Evolutionary conservation across 441 rosid genomes (phyloP), one percentile per base, ranked within the genome.

Genomic region (Bocquillonia castaneifolia): DNA sequence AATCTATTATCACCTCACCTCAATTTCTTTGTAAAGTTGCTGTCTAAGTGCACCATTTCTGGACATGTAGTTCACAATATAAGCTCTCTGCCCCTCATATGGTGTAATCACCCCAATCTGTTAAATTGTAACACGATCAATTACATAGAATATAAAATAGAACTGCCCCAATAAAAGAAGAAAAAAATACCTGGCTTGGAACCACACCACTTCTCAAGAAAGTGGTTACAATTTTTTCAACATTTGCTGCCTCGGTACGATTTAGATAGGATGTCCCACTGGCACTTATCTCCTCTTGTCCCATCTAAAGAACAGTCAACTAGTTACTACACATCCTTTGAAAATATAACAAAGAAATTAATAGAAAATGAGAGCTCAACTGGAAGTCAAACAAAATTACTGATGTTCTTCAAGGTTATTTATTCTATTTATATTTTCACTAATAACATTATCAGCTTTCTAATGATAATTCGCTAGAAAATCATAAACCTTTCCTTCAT

Each of bases 261-360:
- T 92, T 95, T n/a, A 95, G 82, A 73, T 95, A 95, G 40, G 99
- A 95, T 67, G 99, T 92, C 68, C 97, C 98, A 72, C 98, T 92
- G 32, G 99, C 98, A 78, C 99, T 92, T 76, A 95, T 95, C 83
- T 95, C 99, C 74, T 95, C 99, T 95, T 92, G 96, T 73, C 99
- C 99, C 96, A 95, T 85, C 99, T 95, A 77, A 74, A 78, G 66
- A 78, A 76, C 72, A 81, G 67, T 34, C 50, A 72, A 53, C 44
- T 28, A 47, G 76, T 75, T 57, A 79, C 31, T 67, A 60, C 51
- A 55, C 28, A 44, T 55, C 28, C 44, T 59, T 55, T 22, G 60
- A 73, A 75, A 47, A 59, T 23, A 47, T 23, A 68, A 36, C 45
- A 64, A 17, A 51, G 28, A 5, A 44, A 1, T 10, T 42, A 57